phyloP scores from a whole-genome alignment of 2,329 filamentous ascomycete genomes.

The Rosellinia necatrix region DNA sequence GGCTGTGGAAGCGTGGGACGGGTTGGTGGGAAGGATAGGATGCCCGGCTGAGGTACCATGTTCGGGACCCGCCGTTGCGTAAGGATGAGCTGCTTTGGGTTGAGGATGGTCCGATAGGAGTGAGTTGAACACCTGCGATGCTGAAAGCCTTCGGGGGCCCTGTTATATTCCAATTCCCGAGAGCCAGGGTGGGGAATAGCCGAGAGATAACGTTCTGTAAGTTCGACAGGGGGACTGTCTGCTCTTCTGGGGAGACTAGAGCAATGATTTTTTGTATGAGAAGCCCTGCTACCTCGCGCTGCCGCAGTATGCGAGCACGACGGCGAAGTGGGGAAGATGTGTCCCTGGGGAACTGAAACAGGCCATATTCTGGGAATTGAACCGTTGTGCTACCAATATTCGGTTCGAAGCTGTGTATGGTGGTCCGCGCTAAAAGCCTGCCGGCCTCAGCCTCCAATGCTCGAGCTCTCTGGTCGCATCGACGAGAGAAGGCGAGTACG shows the following conservation, averaged over 20 bases:
- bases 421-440: slow-evolving; percentile 54
- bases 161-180: slow-evolving; percentile 4
- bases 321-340: slow-evolving; percentile 30
- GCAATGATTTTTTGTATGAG: slow-evolving; percentile 54
- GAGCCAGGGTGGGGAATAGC: slow-evolving; percentile 50
- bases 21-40: slow-evolving; percentile 50
- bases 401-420: slow-evolving; percentile 53
- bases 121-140: slow-evolving; percentile 53
- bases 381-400: slow-evolving; percentile 54
- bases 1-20: slow-evolving; percentile 33
- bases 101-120: slow-evolving; percentile 41
- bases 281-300: slow-evolving; percentile 51
- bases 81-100: not conserved
- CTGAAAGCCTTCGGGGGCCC: slow-evolving; percentile 52
- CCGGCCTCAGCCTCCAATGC: slow-evolving; percentile 58
- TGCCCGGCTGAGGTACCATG: slow-evolving; percentile 53
- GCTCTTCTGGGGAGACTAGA: slow-evolving; percentile 55
- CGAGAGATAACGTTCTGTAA: slow-evolving; percentile 52
- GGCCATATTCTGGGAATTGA: slow-evolving; percentile 47
- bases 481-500: slow-evolving; percentile 64
- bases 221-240: slow-evolving; percentile 47
- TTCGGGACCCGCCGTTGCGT: not conserved
- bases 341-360: slow-evolving; percentile 28
- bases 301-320: slow-evolving; percentile 41
- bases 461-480: slow-evolving; percentile 51